Evolutionary conservation across 768 basidiomycete species (phyloP).

Genomic region (Roridomyces roridus): DNA sequence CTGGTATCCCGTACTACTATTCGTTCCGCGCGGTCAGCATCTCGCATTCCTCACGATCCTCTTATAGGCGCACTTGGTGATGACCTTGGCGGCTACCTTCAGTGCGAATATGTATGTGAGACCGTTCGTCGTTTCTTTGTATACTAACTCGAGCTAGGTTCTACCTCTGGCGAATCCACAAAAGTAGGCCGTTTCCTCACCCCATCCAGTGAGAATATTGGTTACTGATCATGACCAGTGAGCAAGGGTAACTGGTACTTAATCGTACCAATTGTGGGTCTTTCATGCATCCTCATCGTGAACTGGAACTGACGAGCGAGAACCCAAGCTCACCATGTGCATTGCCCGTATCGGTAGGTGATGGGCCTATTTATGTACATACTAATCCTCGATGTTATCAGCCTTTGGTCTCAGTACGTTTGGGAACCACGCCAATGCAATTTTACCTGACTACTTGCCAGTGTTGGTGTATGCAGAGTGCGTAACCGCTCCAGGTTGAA

Average conservation of each 20-base stretch:
- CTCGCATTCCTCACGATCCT: slow-evolving; percentile 3
- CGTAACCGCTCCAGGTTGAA: neutral
- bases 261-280: slow-evolving; percentile 4
- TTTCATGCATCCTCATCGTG: neutral
- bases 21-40: slow-evolving; percentile 1
- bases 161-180: slow-evolving; percentile 11
- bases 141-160: slow-evolving; percentile 1
- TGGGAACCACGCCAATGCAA: too few species aligned
- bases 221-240: too few species aligned
- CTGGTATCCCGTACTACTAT: slow-evolving; percentile 3
- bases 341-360: slow-evolving; percentile 1
- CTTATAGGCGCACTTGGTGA: slow-evolving; percentile 1
- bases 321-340: slow-evolving; percentile 4
- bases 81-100: neutral
- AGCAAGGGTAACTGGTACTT: slow-evolving; percentile 11
- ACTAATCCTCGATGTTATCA: too few species aligned
- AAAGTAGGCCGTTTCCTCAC: slow-evolving; percentile 2
- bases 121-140: neutral
- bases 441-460: neutral
- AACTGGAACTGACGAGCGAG: slow-evolving; percentile 1
- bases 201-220: neutral
- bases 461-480: slow-evolving; percentile 3
- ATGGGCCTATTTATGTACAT: too few species aligned
- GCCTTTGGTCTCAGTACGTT: slow-evolving; percentile 3
- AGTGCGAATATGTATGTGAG: slow-evolving; percentile 6